Conservation (phyloP, 2,329 filamentous ascomycete species). For the Epichloe sylvatica region DNA sequence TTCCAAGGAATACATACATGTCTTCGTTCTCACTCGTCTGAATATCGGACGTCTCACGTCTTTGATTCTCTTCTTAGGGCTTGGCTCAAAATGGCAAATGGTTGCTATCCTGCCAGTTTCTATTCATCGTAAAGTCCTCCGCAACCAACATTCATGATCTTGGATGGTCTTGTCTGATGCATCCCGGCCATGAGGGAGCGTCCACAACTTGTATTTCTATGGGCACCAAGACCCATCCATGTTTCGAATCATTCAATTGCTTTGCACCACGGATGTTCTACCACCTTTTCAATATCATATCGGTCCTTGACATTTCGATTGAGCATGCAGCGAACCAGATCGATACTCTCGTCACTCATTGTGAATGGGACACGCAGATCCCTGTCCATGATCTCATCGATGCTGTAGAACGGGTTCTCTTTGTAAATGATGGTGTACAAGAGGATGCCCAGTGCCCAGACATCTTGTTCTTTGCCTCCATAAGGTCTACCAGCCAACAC, state of each 20-base stretch:
- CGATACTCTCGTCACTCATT: constrained; percentile 82
- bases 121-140: too few species aligned
- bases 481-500: constrained; percentile 87
- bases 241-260: not conserved
- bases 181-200: too few species aligned
- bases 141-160: too few species aligned
- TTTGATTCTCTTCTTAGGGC: too few species aligned
- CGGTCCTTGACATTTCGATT: constrained; percentile 74
- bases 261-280: constrained; percentile 72
- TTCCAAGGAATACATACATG: too few species aligned
- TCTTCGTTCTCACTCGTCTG: too few species aligned
- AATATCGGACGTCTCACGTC: too few species aligned
- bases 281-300: constrained; percentile 74
- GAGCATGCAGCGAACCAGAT: constrained; percentile 83
- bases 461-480: constrained; percentile 90
- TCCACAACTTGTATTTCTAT: too few species aligned
- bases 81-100: too few species aligned
- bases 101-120: too few species aligned
- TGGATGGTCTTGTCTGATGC: too few species aligned
- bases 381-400: constrained; percentile 98
- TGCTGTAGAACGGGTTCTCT: constrained; percentile 97
- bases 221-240: not conserved
- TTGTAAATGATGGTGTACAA: constrained; percentile 99
- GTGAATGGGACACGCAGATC: constrained; percentile 82
- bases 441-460: constrained; percentile 93